A percentile compares a stretch with the other conserved stretches of the same genome.
Evolutionary conservation across 495 filamentous ascomycete genomes (phyloP).

Genomic region (Massariosphaeria phaeospora): DNA sequence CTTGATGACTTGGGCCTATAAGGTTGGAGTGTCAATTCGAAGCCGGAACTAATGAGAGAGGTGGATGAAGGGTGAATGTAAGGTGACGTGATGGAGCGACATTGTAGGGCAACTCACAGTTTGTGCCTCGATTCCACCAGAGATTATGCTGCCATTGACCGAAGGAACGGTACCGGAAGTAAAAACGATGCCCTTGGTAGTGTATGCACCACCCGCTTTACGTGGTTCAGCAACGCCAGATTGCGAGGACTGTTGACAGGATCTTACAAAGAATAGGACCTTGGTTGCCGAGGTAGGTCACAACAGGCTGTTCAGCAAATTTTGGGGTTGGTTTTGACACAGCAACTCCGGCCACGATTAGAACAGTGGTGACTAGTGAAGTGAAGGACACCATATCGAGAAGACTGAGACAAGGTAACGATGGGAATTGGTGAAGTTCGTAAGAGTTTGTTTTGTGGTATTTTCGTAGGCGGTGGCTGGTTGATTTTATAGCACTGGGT

Average conservation of each 20-base stretch:
- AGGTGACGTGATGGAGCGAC: background rate
- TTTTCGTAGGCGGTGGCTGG: background rate
- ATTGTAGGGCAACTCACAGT: constrained; percentile 2
- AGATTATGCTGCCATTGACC: constrained; percentile 18
- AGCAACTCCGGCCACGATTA: background rate
- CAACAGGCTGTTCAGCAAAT: constrained; percentile 16
- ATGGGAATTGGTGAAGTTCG: background rate
- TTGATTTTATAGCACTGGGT: background rate
- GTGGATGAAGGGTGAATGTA: background rate
- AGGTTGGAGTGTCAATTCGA: too few species aligned
- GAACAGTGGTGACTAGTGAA: constrained; percentile 2
- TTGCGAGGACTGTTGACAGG: background rate
- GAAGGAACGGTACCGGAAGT: constrained; percentile 21
- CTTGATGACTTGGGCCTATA: constrained; percentile 27
- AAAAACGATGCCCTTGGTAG: constrained; percentile 24
- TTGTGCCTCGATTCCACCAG: constrained; percentile 14
- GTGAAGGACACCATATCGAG: constrained; percentile 10
- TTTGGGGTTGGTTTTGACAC: constrained; percentile 10
- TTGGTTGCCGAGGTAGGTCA: constrained; percentile 24
- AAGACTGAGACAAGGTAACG: background rate
- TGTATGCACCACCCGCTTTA: constrained; percentile 14
- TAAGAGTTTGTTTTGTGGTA: background rate
- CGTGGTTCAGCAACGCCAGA: background rate
- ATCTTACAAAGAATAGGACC: constrained; percentile 21
- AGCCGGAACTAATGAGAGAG: background rate